Base-by-base conservation (phyloP, 768 basidiomycete genomes). In the Pleurotus eryngii region DNA sequence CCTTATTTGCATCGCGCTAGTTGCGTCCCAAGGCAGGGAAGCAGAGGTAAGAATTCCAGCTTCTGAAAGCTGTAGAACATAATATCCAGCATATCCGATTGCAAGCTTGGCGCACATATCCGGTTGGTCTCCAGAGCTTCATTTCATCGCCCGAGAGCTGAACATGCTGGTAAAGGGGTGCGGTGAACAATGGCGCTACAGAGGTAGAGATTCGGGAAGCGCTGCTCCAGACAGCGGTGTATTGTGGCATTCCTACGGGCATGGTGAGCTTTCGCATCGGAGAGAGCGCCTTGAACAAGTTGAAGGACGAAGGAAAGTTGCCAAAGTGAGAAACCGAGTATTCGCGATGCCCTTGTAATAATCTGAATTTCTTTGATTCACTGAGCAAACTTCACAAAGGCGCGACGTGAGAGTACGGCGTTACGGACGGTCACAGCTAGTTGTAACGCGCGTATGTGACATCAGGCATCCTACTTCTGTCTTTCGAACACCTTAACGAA, bases 121-220 rank as follows among this genome's bases (percentile, higher is more conserved):
- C 65, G 72, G 71, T 70, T 49, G 5, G 64, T 39, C 42, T 27
- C 26, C 22, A 20, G 38, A 46, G 17, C 43, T 42, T 30, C 47
- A n/a, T 37, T 17, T 35, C 49, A 8, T 8, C 3, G 49, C 1
- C 0, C 17, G 43, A 45, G 2, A 2, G 1, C 17, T 45, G 43
- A 45, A 1, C 43, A n/a, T 5, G 43, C 11, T 15, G 12, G 14
- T 20, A 38, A 43, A 76, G 77, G 56, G 76, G 78, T 8, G 78
- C 78, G 5, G 69, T 77, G 12, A 71, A 70, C 30, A 79, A 79
- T 49, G 78, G 78, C 5, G 75, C 73, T 7, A 69, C 72, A 5
- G 75, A 76, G 48, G 55, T 75, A 5, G 78, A 79, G 53, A 77
- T 79, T 26, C 61, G 74, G 26, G 78, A 79, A 59, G 76, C 76